Conservation (phyloP, 148 eudicot species). For the Silene conica region DNA sequence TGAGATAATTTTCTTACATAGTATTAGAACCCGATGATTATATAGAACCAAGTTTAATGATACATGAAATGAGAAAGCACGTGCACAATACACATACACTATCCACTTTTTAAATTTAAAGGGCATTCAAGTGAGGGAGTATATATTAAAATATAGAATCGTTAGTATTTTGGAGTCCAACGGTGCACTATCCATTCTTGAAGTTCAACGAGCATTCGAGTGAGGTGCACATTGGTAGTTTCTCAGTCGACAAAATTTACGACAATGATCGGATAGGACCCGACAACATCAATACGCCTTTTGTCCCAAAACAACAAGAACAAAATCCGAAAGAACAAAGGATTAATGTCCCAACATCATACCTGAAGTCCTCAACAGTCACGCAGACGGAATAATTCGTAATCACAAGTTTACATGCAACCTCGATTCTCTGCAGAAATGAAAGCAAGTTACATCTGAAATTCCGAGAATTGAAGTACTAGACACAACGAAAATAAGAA, state of each 20-base stretch:
- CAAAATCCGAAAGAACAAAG: background rate
- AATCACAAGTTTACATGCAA: background rate
- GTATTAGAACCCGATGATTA: no score
- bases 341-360: background rate
- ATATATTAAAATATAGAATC: no score
- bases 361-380: background rate
- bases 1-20: no score
- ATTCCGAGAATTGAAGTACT: background rate
- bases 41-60: no score
- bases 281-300: background rate
- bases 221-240: no score
- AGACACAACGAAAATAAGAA: background rate
- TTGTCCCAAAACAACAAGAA: background rate
- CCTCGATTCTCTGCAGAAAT: background rate
- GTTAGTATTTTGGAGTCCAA: no score
- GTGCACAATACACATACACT: no score
- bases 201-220: no score
- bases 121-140: no score
- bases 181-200: no score
- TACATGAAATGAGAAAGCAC: no score
- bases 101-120: no score
- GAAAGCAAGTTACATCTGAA: background rate
- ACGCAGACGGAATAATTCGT: background rate
- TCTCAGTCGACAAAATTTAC: background rate
- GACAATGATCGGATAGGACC: background rate